Conservation (phyloP, 345 rosid genomes). For the Camelina neglecta region DNA sequence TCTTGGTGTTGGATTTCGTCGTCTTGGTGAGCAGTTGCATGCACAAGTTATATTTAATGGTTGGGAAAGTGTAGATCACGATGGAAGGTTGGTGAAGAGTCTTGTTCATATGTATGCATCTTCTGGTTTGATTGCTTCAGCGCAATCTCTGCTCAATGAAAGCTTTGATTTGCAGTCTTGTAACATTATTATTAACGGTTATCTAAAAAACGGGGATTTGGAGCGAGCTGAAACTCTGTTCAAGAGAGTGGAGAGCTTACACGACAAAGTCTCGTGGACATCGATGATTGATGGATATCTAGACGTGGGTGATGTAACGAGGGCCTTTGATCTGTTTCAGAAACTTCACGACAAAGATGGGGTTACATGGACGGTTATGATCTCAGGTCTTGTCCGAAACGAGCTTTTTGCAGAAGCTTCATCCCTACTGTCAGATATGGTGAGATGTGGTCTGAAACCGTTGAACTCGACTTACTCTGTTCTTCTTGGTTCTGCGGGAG, state of each 20-base stretch:
- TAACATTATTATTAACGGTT: slow-evolving; percentile 70
- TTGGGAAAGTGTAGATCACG: slow-evolving; percentile 54
- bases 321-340: slow-evolving; percentile 60
- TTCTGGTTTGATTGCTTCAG: slow-evolving; percentile 60
- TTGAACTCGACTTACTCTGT: slow-evolving; percentile 71
- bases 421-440: slow-evolving; percentile 60
- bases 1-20: slow-evolving; percentile 51
- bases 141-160: slow-evolving; percentile 49
- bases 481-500: slow-evolving; percentile 77
- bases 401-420: slow-evolving; percentile 61
- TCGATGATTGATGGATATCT: slow-evolving; percentile 74
- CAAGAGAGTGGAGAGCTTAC: slow-evolving; percentile 52
- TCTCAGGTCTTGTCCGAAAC: slow-evolving; percentile 71
- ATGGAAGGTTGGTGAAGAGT: slow-evolving; percentile 68
- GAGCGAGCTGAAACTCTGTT: slow-evolving; percentile 57
- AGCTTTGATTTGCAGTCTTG: slow-evolving; percentile 64
- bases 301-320: slow-evolving; percentile 54
- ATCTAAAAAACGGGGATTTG: slow-evolving; percentile 51
- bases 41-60: slow-evolving; percentile 55
- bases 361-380: slow-evolving; percentile 67
- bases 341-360: slow-evolving; percentile 53
- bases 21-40: slow-evolving; percentile 69
- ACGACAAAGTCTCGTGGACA: slow-evolving; percentile 66
- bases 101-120: slow-evolving; percentile 74
- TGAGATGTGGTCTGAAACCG: slow-evolving; percentile 58